These are phyloP conservation scores for Lentinula raphanica DNA, from an alignment of 768 basidiomycete genomes.

Conservation along the genomic window DNA sequence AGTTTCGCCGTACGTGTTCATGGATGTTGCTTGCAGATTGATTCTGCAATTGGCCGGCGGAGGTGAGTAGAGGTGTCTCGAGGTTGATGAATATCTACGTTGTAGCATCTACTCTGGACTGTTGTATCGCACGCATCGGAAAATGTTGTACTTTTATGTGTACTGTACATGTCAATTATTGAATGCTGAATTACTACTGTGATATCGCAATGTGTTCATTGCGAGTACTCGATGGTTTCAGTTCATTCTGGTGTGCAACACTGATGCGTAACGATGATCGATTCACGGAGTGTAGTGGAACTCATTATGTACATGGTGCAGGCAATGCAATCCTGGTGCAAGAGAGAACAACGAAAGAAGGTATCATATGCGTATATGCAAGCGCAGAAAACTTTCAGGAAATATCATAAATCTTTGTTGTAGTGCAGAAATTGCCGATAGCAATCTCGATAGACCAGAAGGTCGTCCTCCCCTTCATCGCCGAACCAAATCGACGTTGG, in stretches of 20 bases:
- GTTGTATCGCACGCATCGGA: not conserved
- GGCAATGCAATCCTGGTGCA: no score
- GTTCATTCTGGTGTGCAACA: no score
- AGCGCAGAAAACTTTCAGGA: no score
- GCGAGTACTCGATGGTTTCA: no score
- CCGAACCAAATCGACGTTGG: not conserved
- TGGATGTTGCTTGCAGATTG: slow-evolving; percentile 91
- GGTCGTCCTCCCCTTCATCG: not conserved
- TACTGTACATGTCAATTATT: not conserved
- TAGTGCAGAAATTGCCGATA: not conserved
- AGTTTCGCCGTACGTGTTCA: slow-evolving; percentile 88
- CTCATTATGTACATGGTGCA: no score
- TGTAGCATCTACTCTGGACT: not conserved
- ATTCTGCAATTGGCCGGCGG: slow-evolving; percentile 87
- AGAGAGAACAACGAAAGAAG: no score
- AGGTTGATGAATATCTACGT: no score
- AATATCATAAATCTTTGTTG: not conserved
- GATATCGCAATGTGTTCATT: no score
- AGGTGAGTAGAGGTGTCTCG: not conserved
- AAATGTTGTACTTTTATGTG: not conserved
- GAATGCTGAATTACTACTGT: not conserved
- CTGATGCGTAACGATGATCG: no score
- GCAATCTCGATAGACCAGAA: not conserved
- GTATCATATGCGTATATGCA: no score
- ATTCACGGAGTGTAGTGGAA: no score